These are phyloP conservation scores for Leucaena leucocephala DNA, from an alignment of 306 rosid genomes.

Conservation along the genomic window DNA sequence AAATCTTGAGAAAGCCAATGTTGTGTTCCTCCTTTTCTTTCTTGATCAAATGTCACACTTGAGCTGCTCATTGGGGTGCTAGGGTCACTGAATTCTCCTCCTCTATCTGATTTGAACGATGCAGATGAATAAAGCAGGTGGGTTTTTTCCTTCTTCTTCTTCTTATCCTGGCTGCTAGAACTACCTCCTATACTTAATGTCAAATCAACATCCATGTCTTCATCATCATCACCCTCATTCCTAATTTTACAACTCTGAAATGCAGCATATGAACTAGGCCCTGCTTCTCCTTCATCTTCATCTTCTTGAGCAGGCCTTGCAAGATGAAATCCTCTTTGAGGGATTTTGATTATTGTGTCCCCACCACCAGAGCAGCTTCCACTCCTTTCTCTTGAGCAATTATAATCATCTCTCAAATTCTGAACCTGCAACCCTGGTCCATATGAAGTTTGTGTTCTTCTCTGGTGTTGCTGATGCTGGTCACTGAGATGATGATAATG, in stretches of 20 bases:
- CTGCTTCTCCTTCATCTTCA: slow-evolving; percentile 52
- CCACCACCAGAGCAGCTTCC: slow-evolving; percentile 63
- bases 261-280: slow-evolving; percentile 47
- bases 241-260: slow-evolving; percentile 45
- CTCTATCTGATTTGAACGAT: slow-evolving; percentile 68
- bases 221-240: slow-evolving; percentile 40
- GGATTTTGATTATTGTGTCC: slow-evolving; percentile 48
- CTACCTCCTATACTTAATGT: slow-evolving; percentile 83
- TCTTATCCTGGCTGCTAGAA: slow-evolving; percentile 46
- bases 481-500: slow-evolving; percentile 37
- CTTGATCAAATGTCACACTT: slow-evolving; percentile 70
- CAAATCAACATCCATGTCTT: slow-evolving; percentile 81
- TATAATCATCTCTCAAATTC: slow-evolving; percentile 50
- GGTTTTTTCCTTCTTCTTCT: slow-evolving; percentile 43
- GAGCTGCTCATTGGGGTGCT: slow-evolving; percentile 75
- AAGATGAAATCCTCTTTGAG: slow-evolving; percentile 67
- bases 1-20: slow-evolving; percentile 77
- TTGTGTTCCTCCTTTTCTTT: slow-evolving; percentile 65
- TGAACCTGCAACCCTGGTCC: slow-evolving; percentile 43
- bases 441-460: slow-evolving; percentile 30
- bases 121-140: slow-evolving; percentile 41
- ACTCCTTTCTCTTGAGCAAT: slow-evolving; percentile 53
- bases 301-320: slow-evolving; percentile 71
- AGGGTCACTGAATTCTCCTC: slow-evolving; percentile 71
- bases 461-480: slow-evolving; percentile 39